Conservation (phyloP, 306 rosid genomes). For the Crotalaria pallida region DNA sequence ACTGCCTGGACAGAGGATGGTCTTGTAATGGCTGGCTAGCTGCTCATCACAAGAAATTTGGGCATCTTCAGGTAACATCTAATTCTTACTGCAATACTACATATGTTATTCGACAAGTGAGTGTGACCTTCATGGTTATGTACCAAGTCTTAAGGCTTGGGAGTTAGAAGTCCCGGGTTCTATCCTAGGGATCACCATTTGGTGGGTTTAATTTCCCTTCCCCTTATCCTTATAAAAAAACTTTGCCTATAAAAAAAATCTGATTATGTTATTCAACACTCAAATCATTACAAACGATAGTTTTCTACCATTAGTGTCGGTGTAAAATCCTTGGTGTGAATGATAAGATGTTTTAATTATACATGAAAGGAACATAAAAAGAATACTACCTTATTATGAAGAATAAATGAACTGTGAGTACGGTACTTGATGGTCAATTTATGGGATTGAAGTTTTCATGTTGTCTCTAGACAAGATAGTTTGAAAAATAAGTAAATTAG, state of each 20-base stretch:
- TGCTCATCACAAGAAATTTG: constrained; percentile 81
- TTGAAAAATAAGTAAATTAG: too few relatives aligned
- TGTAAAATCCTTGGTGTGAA: not conserved
- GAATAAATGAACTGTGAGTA: not conserved
- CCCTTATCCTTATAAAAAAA: too few relatives aligned
- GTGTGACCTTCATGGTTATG: too few relatives aligned
- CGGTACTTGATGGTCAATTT: not conserved
- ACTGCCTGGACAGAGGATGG: constrained; percentile 98
- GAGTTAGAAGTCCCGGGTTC: too few relatives aligned
- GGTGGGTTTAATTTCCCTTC: too few relatives aligned
- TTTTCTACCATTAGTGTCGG: not conserved
- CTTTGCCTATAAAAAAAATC: too few relatives aligned
- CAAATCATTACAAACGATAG: not conserved
- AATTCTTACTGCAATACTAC: not conserved
- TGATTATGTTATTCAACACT: not conserved
- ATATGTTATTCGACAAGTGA: too few relatives aligned
- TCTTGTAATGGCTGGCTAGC: constrained; percentile 93
- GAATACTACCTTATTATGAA: not conserved
- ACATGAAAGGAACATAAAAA: not conserved
- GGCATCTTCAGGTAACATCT: constrained; percentile 55
- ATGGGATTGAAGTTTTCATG: not conserved
- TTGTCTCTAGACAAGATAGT: too few relatives aligned
- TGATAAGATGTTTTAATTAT: not conserved
- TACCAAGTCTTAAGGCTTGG: too few relatives aligned
- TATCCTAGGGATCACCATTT: too few relatives aligned